phyloP scores from a whole-genome alignment of 225 moss, liverwort and hornwort species.

The Physcomitrellopsis africana region DNA sequence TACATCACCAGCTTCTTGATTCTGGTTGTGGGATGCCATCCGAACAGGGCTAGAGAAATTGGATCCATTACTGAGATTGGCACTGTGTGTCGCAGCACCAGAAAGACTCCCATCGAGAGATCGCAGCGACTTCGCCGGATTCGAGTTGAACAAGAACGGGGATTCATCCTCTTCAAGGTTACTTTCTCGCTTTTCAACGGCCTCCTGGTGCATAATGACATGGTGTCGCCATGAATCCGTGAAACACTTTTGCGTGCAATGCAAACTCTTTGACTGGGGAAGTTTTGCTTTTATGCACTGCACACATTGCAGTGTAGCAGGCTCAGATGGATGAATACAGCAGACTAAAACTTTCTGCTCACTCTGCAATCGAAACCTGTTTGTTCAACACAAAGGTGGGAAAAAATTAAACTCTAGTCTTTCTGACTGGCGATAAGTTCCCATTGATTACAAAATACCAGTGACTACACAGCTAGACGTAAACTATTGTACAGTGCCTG shows the following conservation, averaged over 20 bases:
- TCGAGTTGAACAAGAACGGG: not conserved
- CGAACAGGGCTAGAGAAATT: slow-evolving; percentile 58
- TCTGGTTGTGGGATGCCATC: slow-evolving; percentile 38
- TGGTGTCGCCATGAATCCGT: slow-evolving; percentile 76
- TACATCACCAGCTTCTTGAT: slow-evolving; percentile 39
- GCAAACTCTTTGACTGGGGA: slow-evolving; percentile 68
- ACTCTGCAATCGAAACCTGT: slow-evolving; percentile 46
- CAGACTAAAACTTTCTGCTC: slow-evolving; percentile 56
- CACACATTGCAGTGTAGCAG: slow-evolving; percentile 73
- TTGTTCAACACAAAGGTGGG: not conserved
- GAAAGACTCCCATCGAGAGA: slow-evolving; percentile 4
- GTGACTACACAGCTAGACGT: no score
- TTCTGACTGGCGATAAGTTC: no score
- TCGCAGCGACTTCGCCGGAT: no score
- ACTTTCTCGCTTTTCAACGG: slow-evolving; percentile 54
- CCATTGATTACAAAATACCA: no score
- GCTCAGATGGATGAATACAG: slow-evolving; percentile 71
- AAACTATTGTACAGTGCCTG: no score
- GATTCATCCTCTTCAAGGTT: slow-evolving; percentile 63
- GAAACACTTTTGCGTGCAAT: slow-evolving; percentile 79
- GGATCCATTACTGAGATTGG: slow-evolving; percentile 56
- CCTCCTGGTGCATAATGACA: slow-evolving; percentile 65
- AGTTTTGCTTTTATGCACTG: slow-evolving; percentile 69
- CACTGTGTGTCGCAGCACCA: not conserved
- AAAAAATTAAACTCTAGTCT: no score